Base-by-base conservation (phyloP, 2,329 filamentous ascomycete genomes). In the Penicillium sp. region DNA sequence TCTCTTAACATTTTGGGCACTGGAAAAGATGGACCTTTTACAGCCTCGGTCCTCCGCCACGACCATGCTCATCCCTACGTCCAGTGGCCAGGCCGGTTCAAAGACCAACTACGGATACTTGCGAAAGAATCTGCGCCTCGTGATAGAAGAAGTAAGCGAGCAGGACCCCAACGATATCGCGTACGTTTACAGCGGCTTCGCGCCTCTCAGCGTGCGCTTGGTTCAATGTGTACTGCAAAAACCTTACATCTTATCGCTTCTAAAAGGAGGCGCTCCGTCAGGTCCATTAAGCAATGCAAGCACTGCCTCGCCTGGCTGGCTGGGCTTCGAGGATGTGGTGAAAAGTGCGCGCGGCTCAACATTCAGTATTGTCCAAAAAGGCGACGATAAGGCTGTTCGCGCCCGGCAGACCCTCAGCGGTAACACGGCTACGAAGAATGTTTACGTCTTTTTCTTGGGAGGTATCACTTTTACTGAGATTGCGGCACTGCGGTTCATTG, bases 101-200 rank as follows among this genome's bases (percentile, higher is more conserved):
- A 87, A 88, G 62, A 95, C 89, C 8, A 95, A 96, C 61, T 98
- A 95, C 66, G 82, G 80, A 3, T 85, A 86, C 50, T 70, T 96
- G 4, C 83, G 93, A 37, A 94, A 92, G 61, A 81, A 82, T 44
- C 76, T 98, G 10, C 80, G 84, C 18, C 76, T 98, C 11, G 94
- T 95, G 59, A 84, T 95, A 39, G 92, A 98, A 60, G 92, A 96
- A 60, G 90, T 98, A 26, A 89, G 94, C 58, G 92, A 98, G 64
- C 82, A 92, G 42, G 84, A 93, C 31, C 92, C 92, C 2, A 85
- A 92, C 55, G 92, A 98, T 54, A 82, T 96, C 44, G 84, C 89
- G n/a, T 98, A 98, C 56, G 89, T 95, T 8, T 98, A 96, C 66
- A 94, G 86, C 48, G 93, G 92, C 35, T 98, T 96, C 59, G 92